Evolutionary conservation across 169 alveolate species (phyloP).

Genomic region (Plasmodium chabaudi): DNA sequence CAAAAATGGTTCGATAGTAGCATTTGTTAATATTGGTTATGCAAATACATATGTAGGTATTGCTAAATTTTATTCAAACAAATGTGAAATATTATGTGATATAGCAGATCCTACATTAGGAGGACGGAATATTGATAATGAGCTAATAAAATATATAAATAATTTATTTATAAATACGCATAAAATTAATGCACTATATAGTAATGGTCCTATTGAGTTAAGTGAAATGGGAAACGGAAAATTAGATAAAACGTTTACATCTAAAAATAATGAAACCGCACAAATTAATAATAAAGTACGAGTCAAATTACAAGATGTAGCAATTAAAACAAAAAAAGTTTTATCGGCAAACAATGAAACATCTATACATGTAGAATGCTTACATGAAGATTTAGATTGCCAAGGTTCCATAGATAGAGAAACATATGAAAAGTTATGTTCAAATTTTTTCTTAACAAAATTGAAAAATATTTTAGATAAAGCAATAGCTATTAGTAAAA

Average conservation of each 20-base stretch:
- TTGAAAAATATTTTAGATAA: constrained; percentile 79
- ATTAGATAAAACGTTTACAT: constrained; percentile 12
- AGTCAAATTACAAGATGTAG: constrained; percentile 96
- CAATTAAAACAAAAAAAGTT: constrained; percentile 94
- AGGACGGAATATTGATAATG: constrained; percentile 95
- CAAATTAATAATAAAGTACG: constrained; percentile 87
- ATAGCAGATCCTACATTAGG: constrained; percentile 95
- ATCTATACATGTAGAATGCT: constrained; percentile 93
- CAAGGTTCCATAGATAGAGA: constrained; percentile 88
- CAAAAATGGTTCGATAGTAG: constrained; percentile 93
- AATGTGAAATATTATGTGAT: constrained; percentile 92
- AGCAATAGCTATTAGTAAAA: constrained; percentile 81
- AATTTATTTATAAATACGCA: constrained; percentile 90
- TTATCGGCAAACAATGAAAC: constrained; percentile 97
- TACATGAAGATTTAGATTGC: constrained; percentile 96
- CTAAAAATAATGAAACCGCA: constrained; percentile 11
- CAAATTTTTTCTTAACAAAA: constrained; percentile 85
- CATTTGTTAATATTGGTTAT: constrained; percentile 96
- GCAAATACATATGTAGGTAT: constrained; percentile 93
- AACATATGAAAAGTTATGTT: constrained; percentile 92
- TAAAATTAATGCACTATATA: constrained; percentile 92
- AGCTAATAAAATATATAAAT: constrained; percentile 92
- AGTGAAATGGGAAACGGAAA: constrained; percentile 75
- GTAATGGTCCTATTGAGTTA: constrained; percentile 8
- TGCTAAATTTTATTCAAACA: constrained; percentile 92